Evolutionary conservation across 2,329 filamentous ascomycete species (phyloP), one percentile per base, ranked within the genome.

Genomic region (Epichloe brachyelytri): DNA sequence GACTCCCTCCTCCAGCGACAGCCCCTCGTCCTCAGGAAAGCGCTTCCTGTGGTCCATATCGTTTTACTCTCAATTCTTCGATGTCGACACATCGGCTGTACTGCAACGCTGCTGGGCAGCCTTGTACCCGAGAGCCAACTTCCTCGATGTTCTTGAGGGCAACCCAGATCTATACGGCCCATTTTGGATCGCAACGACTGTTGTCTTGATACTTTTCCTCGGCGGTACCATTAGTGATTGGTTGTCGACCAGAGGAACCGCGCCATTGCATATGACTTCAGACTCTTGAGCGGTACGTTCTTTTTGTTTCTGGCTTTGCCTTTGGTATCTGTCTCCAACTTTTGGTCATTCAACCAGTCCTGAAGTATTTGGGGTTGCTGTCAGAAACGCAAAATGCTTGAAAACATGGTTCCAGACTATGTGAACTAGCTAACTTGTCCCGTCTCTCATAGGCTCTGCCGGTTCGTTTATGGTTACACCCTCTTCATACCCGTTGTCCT

Each of bases 11-110:
- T 1, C 80, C 79, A 2, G 79, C 64, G 12, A 82, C 80, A 17
- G 71, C 78, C 3, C 67, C 72, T 64, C 68, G 17, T 61, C 65
- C 17, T 67, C 67, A n/a, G 77, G 79, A 54, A 97, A 97, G 71
- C 87, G 87, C 63, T 89, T 85, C 72, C 85, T 97, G 57, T 98
- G 93, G 93, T 83, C 83, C 44, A 75, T 97, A 55, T 82, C 82
- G 52, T 98, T 95, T 75, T 98, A 98, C 73, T 82, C 89, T 51
- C 93, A 95, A 71, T 97, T 93, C 79, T 98, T 98, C 72, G 93
- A 98, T 65, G 91, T 98, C 57, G 93, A 98, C 71, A 97, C 93
- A 1, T 83, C 80, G 54, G 87, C 93, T 49, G 90, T 98, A 19
- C 72, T 96, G 51, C 77, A 83, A 62, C 86, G 93, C 58, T 97